Percentiles rank a stretch among this genome's conserved stretches.
These are phyloP conservation scores for Graphiopsis chlorocephala DNA, from an alignment of 2,329 filamentous ascomycete species.

Conservation along the genomic window DNA sequence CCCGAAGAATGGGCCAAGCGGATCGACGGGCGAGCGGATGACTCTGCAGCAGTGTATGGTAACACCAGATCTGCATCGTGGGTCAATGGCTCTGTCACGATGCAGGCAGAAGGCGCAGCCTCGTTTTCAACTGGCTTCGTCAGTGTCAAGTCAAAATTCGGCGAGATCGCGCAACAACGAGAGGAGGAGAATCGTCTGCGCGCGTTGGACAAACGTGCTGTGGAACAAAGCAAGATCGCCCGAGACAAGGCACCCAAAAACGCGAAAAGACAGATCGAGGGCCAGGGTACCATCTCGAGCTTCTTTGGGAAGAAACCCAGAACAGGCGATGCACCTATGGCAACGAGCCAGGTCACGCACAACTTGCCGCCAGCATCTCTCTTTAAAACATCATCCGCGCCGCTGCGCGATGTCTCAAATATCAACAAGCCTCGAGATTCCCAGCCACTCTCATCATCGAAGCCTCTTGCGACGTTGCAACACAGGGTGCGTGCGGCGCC, in stretches of 20 bases:
- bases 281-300: conserved; percentile 52
- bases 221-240: conserved; percentile 21
- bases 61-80: conserved; percentile 20
- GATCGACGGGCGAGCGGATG: conserved; percentile 29
- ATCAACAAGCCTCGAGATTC: conserved; percentile 16
- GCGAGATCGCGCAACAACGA: conserved; percentile 39
- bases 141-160: conserved; percentile 39
- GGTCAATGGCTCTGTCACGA: conserved; percentile 5
- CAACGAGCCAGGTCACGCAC: background rate
- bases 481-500: conserved; percentile 34
- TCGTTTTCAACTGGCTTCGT: conserved; percentile 27
- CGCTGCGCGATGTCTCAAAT: conserved; percentile 37
- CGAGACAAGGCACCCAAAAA: conserved; percentile 29
- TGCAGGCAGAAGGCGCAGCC: background rate
- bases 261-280: conserved; percentile 41
- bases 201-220: conserved; percentile 28
- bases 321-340: background rate
- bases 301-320: conserved; percentile 46
- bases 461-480: conserved; percentile 5
- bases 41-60: conserved; percentile 17
- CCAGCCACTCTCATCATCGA: background rate
- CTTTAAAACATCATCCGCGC: conserved; percentile 4
- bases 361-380: background rate
- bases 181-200: conserved; percentile 25
- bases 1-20: conserved; percentile 36